Evolutionary conservation across 768 basidiomycete genomes (phyloP).

Genomic region (Kwoniella mangroviensis): DNA sequence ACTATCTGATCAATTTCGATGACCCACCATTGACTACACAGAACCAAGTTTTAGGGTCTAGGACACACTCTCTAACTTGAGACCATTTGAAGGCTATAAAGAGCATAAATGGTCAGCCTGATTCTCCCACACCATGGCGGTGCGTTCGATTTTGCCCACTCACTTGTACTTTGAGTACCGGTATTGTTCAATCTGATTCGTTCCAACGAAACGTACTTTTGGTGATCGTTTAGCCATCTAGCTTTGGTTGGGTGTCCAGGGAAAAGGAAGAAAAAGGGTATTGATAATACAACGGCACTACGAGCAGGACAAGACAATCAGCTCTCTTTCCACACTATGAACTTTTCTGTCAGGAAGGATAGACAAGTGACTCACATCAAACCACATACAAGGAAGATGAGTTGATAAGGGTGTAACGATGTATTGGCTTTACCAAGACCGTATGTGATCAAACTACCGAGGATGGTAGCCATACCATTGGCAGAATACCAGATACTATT

Average conservation of each 20-base stretch:
- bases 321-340: too few species aligned
- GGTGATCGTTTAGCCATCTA: constrained; percentile 38
- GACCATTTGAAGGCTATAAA: constrained; percentile 38
- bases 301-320: constrained; percentile 45
- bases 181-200: constrained; percentile 41
- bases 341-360: too few species aligned
- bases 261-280: constrained; percentile 46
- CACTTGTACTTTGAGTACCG: constrained; percentile 38
- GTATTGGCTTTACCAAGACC: constrained; percentile 62
- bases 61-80: constrained; percentile 45
- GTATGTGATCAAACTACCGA: constrained; percentile 58
- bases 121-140: too few species aligned
- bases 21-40: constrained; percentile 60
- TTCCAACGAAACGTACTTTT: constrained; percentile 54
- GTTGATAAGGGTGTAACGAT: constrained; percentile 59
- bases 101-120: not conserved
- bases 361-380: constrained; percentile 34
- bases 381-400: constrained; percentile 63
- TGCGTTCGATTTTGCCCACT: not conserved
- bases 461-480: constrained; percentile 59
- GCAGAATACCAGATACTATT: constrained; percentile 53
- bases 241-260: constrained; percentile 56
- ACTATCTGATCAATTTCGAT: constrained; percentile 16
- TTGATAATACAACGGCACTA: constrained; percentile 22
- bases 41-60: constrained; percentile 61